Percentiles rank a stretch among this genome's conserved stretches.
These are phyloP conservation scores for Nemophila menziesii DNA, from an alignment of 257 asterid species.

Conservation along the genomic window DNA sequence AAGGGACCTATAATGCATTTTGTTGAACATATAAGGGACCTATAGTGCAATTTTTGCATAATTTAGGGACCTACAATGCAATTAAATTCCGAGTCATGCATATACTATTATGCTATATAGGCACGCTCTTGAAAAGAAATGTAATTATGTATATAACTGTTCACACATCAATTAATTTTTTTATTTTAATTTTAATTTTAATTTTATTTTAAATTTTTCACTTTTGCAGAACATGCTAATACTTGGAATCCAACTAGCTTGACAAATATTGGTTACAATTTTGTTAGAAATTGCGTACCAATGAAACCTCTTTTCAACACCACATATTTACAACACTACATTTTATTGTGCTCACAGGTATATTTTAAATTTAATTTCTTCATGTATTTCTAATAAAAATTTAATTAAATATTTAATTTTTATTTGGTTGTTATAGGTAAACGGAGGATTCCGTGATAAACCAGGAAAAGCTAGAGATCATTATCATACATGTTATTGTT, in stretches of 20 bases:
- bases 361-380: too few relatives aligned
- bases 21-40: too few relatives aligned
- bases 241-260: slow-evolving; percentile 24
- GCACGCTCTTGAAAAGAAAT: not conserved
- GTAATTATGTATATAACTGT: not conserved
- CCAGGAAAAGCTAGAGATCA: slow-evolving; percentile 83
- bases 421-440: slow-evolving; percentile 41
- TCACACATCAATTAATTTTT: not conserved
- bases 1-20: too few relatives aligned
- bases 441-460: slow-evolving; percentile 90
- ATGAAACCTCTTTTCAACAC: slow-evolving; percentile 56
- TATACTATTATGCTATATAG: too few relatives aligned
- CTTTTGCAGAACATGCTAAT: slow-evolving; percentile 25
- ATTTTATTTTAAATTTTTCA: slow-evolving; percentile 2
- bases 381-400: not conserved
- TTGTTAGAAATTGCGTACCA: slow-evolving; percentile 31
- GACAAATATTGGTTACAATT: slow-evolving; percentile 35
- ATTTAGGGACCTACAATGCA: not conserved
- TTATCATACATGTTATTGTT: slow-evolving; percentile 87
- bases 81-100: too few relatives aligned
- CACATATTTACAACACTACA: slow-evolving; percentile 72
- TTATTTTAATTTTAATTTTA: too few relatives aligned
- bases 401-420: slow-evolving; percentile 6
- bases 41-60: too few relatives aligned
- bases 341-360: slow-evolving; percentile 92